Conservation (phyloP, 2,329 filamentous ascomycete species). For the Colletotrichum cordylinicola region DNA sequence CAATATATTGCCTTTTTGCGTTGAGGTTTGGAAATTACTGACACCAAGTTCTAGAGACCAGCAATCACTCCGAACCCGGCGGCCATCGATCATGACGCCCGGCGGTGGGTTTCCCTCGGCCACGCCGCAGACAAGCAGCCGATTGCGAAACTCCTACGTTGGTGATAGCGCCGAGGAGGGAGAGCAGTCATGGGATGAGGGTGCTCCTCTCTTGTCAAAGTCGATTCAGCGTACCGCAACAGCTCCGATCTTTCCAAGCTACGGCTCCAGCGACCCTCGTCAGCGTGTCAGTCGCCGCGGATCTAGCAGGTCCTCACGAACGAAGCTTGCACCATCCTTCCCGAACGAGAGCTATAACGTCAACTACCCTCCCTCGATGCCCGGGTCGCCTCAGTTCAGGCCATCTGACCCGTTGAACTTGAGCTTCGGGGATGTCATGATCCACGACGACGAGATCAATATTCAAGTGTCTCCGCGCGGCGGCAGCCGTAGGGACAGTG, state of each 20-base stretch:
- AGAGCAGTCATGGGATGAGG: slow-evolving; percentile 50
- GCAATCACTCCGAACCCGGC: slow-evolving; percentile 67
- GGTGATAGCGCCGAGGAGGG: slow-evolving; percentile 54
- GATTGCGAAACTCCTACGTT: slow-evolving; percentile 31
- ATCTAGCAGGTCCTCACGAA: slow-evolving; percentile 59
- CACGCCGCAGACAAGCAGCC: slow-evolving; percentile 24
- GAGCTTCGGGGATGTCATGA: slow-evolving; percentile 73
- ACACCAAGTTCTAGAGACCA: slow-evolving; percentile 54
- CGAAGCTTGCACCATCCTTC: slow-evolving; percentile 39
- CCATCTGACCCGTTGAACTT: slow-evolving; percentile 55
- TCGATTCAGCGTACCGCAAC: slow-evolving; percentile 38
- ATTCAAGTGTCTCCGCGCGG: slow-evolving; percentile 34
- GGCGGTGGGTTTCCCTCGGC: slow-evolving; percentile 35
- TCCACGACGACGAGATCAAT: slow-evolving; percentile 65
- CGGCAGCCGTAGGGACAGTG: slow-evolving; percentile 30
- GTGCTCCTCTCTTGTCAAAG: slow-evolving; percentile 58
- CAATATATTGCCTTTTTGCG: not conserved
- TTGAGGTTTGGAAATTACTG: not conserved
- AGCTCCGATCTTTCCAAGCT: slow-evolving; percentile 18
- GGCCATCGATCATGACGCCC: slow-evolving; percentile 55
- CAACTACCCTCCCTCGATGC: slow-evolving; percentile 73
- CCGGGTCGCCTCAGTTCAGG: slow-evolving; percentile 63
- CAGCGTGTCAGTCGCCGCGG: slow-evolving; percentile 43
- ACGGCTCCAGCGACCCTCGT: slow-evolving; percentile 25
- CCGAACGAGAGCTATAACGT: slow-evolving; percentile 61